These are phyloP conservation scores for Neurospora pannonica DNA, from an alignment of 495 filamentous ascomycete species.

Conservation along the genomic window DNA sequence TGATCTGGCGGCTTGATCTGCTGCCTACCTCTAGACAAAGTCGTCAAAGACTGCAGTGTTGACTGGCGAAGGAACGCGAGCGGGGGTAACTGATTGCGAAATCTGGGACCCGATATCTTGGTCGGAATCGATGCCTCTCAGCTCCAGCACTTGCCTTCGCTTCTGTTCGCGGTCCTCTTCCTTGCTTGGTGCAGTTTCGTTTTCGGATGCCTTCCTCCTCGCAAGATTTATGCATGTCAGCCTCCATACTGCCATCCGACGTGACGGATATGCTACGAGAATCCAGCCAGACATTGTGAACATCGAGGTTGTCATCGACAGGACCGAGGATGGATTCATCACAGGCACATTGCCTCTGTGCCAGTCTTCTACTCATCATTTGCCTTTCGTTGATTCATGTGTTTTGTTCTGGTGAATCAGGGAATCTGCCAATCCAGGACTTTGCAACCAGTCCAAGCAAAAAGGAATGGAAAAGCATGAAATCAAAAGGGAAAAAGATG, in stretches of 20 bases:
- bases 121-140: constrained; percentile 19
- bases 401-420: background rate
- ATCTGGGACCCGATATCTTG: background rate
- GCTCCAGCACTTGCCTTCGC: constrained; percentile 12
- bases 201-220: constrained; percentile 20
- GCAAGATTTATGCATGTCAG: constrained; percentile 13
- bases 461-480: background rate
- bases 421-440: too few species aligned
- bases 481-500: background rate
- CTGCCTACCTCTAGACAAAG: constrained; percentile 15
- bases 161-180: constrained; percentile 23
- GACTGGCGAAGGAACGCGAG: background rate
- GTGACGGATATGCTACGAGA: background rate
- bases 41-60: constrained; percentile 5
- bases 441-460: background rate
- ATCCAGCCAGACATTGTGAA: background rate
- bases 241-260: background rate
- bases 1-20: constrained; percentile 1
- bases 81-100: background rate
- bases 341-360: background rate
- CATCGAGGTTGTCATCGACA: background rate
- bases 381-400: background rate
- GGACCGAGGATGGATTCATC: background rate
- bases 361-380: background rate
- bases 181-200: constrained; percentile 22